phyloP scores from a whole-genome alignment of 1,284 basidiomycete species.

The Ustilago xerochloae region DNA sequence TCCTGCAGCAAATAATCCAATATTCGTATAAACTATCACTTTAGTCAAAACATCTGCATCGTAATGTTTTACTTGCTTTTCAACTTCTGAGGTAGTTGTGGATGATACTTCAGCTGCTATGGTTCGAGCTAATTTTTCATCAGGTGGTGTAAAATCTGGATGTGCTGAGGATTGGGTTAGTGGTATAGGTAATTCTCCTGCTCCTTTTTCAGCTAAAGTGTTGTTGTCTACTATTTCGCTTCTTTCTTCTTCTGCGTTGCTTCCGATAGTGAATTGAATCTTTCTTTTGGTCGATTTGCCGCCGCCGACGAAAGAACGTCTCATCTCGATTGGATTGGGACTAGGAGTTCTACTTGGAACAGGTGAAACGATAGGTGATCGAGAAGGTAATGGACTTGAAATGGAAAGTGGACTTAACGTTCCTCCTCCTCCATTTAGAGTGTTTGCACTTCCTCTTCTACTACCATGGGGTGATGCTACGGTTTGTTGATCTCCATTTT shows the following conservation, averaged over 20 bases:
- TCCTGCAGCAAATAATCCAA: slow-evolving; percentile 74
- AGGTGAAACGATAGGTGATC: slow-evolving; percentile 25
- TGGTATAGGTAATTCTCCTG: slow-evolving; percentile 29
- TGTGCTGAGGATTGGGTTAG: slow-evolving; percentile 32
- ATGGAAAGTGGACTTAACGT: slow-evolving; percentile 4
- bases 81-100: background rate
- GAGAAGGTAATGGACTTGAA: background rate
- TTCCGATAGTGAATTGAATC: slow-evolving; percentile 41
- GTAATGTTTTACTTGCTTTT: slow-evolving; percentile 75
- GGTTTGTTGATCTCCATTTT: slow-evolving; percentile 30
- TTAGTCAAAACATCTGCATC: slow-evolving; percentile 88
- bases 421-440: background rate
- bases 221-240: background rate
- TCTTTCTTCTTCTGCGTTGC: slow-evolving; percentile 7
- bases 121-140: slow-evolving; percentile 24
- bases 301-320: background rate
- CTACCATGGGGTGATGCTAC: slow-evolving; percentile 9
- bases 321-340: slow-evolving; percentile 32
- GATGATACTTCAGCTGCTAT: slow-evolving; percentile 25
- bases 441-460: slow-evolving; percentile 3
- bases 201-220: background rate
- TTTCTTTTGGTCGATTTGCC: slow-evolving; percentile 2
- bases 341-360: slow-evolving; percentile 32
- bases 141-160: slow-evolving; percentile 31
- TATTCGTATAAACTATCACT: slow-evolving; percentile 88